Conservation (phyloP, 352 stramenopile species). For the Peronospora tabacina region DNA sequence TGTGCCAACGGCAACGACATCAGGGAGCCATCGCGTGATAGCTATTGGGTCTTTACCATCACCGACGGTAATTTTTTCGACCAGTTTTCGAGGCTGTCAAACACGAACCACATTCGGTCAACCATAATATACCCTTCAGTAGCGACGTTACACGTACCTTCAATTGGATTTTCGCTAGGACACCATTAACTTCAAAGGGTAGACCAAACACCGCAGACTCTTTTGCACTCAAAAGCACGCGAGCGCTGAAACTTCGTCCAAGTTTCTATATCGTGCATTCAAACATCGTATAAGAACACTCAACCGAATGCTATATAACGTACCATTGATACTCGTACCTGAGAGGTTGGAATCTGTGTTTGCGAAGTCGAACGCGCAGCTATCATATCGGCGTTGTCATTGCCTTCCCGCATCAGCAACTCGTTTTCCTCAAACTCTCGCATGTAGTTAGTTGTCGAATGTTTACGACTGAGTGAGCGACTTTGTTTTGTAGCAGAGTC, state of each 20-base stretch:
- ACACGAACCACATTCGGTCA: background rate
- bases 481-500: slow-evolving; percentile 27
- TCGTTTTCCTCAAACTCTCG: slow-evolving; percentile 74
- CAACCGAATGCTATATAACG: background rate
- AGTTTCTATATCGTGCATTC: slow-evolving; percentile 6
- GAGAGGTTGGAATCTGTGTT: slow-evolving; percentile 13
- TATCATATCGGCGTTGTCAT: slow-evolving; percentile 14
- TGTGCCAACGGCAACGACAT: slow-evolving; percentile 48
- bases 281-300: background rate
- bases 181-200: slow-evolving; percentile 54
- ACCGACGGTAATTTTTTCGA: slow-evolving; percentile 34
- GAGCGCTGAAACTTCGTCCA: slow-evolving; percentile 28
- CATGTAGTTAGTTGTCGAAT: slow-evolving; percentile 73
- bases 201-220: slow-evolving; percentile 54
- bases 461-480: slow-evolving; percentile 47
- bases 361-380: slow-evolving; percentile 18
- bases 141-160: slow-evolving; percentile 34
- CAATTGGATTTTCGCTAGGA: slow-evolving; percentile 47
- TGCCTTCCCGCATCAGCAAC: slow-evolving; percentile 25
- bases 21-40: slow-evolving; percentile 39
- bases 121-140: background rate
- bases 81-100: slow-evolving; percentile 40
- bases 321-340: slow-evolving; percentile 10
- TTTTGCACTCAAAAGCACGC: slow-evolving; percentile 52
- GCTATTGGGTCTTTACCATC: slow-evolving; percentile 31